Evolutionary conservation across 139 green algal genomes (phyloP).

Genomic region (Pleodorina starrii): DNA sequence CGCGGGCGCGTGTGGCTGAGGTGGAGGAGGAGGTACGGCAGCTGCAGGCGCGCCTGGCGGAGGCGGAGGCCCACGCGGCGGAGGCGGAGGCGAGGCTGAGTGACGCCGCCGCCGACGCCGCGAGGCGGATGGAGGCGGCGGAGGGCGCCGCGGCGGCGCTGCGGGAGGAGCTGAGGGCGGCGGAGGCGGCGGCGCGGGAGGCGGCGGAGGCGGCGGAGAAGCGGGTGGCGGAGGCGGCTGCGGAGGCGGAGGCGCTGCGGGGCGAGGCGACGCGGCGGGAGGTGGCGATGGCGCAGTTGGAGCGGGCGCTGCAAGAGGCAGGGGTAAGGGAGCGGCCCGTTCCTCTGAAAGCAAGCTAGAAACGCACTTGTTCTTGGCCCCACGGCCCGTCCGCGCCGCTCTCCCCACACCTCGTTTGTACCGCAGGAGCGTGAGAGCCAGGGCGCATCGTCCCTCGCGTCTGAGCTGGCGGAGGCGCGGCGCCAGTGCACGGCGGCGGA

Average conservation of each 20-base stretch:
- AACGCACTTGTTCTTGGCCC: not conserved
- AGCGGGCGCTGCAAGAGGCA: not conserved
- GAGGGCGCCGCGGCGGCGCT: not conserved
- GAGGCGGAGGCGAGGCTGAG: not conserved
- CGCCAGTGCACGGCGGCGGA: not conserved
- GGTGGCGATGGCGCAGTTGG: not conserved
- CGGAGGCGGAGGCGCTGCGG: constrained; percentile 4
- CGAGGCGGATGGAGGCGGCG: not conserved
- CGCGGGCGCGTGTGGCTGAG: not conserved
- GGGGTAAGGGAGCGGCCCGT: not conserved
- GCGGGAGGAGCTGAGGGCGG: constrained; percentile 11
- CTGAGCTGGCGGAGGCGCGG: not conserved
- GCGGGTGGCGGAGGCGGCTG: constrained; percentile 13
- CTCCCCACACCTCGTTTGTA: too few relatives aligned
- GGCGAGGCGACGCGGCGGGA: not conserved
- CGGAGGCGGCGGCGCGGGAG: not conserved
- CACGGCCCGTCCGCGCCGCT: not conserved
- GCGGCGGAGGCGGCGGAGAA: not conserved
- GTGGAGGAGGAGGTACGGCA: not conserved
- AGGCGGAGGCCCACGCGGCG: not conserved
- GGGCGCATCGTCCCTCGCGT: not conserved
- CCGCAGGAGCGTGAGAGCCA: not conserved
- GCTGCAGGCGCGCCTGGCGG: not conserved
- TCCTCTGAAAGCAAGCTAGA: too few relatives aligned
- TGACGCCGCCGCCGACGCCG: not conserved